phyloP scores from a whole-genome alignment of 768 basidiomycete species.

The Phanerochaete sordida region DNA sequence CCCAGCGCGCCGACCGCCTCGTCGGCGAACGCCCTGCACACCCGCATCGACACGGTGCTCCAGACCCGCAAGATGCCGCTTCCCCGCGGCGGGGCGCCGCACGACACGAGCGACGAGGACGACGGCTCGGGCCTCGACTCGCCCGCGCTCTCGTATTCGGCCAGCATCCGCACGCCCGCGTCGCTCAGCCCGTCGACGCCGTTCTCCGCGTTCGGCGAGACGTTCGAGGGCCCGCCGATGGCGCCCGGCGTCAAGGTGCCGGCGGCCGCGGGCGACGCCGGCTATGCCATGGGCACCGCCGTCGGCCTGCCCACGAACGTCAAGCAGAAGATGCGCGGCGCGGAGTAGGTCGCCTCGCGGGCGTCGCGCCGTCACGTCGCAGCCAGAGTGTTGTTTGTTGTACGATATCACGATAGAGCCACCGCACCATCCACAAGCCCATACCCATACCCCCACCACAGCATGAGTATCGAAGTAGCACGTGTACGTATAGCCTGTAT shows the following conservation, averaged over 20 bases:
- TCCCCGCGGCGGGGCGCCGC: background rate
- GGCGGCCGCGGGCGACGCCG: background rate
- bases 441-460: background rate
- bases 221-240: conserved; percentile 20
- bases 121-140: conserved; percentile 24
- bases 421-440: background rate
- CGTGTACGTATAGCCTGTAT: background rate
- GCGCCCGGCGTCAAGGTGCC: background rate
- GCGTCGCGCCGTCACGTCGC: background rate
- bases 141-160: conserved; percentile 27
- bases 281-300: background rate
- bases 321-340: background rate
- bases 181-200: conserved; percentile 28
- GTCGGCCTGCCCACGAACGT: background rate
- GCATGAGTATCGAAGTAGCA: background rate
- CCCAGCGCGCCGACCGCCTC: background rate
- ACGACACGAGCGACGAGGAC: conserved; percentile 16
- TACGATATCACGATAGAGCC: background rate
- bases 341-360: background rate
- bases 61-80: background rate
- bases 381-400: background rate
- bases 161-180: conserved; percentile 23
- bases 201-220: conserved; percentile 25
- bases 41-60: conserved; percentile 9
- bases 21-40: background rate